Evolutionary conservation across 805 yeast genomes (phyloP).

Genomic region (Starmera pachycereana): DNA sequence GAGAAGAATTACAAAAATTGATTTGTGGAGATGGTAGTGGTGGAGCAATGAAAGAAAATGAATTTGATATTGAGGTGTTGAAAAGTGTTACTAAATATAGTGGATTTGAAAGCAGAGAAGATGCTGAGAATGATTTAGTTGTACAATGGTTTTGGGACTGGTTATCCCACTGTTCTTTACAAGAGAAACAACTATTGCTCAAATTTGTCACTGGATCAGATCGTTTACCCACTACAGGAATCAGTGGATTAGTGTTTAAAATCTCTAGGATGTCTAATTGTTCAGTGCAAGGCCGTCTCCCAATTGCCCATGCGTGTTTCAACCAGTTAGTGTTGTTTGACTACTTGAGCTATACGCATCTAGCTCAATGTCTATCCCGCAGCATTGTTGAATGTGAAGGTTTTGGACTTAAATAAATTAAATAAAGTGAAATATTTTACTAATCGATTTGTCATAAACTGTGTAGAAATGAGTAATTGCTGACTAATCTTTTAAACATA

Average conservation of each 20-base stretch:
- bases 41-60: slow-evolving; percentile 28
- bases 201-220: slow-evolving; percentile 86
- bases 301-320: slow-evolving; percentile 90
- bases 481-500: too few relatives aligned
- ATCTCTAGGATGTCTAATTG: slow-evolving; percentile 45
- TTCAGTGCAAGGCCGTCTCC: slow-evolving; percentile 33
- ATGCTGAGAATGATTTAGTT: slow-evolving; percentile 28
- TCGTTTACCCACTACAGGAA: slow-evolving; percentile 87
- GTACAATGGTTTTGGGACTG: slow-evolving; percentile 87
- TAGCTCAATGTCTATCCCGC: slow-evolving; percentile 44
- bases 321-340: slow-evolving; percentile 76
- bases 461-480: too few relatives aligned
- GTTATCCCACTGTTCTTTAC: slow-evolving; percentile 33
- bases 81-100: slow-evolving; percentile 63
- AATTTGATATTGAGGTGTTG: slow-evolving; percentile 55
- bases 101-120: slow-evolving; percentile 43
- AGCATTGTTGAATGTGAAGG: slow-evolving; percentile 81
- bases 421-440: too few relatives aligned
- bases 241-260: slow-evolving; percentile 62
- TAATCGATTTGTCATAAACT: too few relatives aligned
- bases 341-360: slow-evolving; percentile 44
- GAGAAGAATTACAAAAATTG: slow-evolving; percentile 72
- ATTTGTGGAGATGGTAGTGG: slow-evolving; percentile 52
- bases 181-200: slow-evolving; percentile 52
- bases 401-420: slow-evolving; percentile 58